phyloP scores from a whole-genome alignment of 495 filamentous ascomycete species.

The Penicillium paradoxum region DNA sequence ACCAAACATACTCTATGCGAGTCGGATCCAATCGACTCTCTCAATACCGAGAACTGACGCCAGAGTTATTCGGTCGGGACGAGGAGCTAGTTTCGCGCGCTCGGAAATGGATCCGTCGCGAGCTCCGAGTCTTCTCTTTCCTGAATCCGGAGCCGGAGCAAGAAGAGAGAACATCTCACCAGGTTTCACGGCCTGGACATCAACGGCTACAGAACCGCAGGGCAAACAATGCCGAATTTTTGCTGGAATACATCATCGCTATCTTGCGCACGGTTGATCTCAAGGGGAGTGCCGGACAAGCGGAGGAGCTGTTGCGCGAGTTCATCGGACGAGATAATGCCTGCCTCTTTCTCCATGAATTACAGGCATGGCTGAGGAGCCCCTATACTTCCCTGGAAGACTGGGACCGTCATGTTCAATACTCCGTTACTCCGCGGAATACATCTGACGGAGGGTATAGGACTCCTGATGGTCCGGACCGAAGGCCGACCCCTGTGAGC shows the following conservation, averaged over 20 bases:
- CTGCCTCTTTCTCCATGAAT: slow-evolving; percentile 76
- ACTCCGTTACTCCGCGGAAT: slow-evolving; percentile 33
- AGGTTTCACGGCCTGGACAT: slow-evolving; percentile 28
- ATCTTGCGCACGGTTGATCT: slow-evolving; percentile 88
- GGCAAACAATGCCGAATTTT: slow-evolving; percentile 77
- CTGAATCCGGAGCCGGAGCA: slow-evolving; percentile 43
- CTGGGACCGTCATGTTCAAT: slow-evolving; percentile 83
- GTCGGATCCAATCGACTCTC: slow-evolving; percentile 81
- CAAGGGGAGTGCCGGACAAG: slow-evolving; percentile 77
- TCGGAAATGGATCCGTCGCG: slow-evolving; percentile 81
- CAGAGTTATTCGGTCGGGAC: slow-evolving; percentile 57
- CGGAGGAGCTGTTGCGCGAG: slow-evolving; percentile 82
- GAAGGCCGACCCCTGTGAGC: slow-evolving; percentile 16
- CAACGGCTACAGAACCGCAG: slow-evolving; percentile 44
- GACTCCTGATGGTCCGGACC: neutral
- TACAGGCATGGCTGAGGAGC: slow-evolving; percentile 75
- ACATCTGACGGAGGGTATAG: neutral
- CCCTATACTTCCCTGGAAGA: slow-evolving; percentile 62
- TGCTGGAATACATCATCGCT: slow-evolving; percentile 83
- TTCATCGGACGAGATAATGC: slow-evolving; percentile 78
- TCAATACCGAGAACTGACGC: slow-evolving; percentile 70
- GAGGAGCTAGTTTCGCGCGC: slow-evolving; percentile 72
- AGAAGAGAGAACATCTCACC: slow-evolving; percentile 10
- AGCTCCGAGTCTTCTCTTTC: slow-evolving; percentile 83
- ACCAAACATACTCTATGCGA: slow-evolving; percentile 74